Conservation (phyloP, 805 yeast genomes). For the Zygosaccharomyces rouxii region DNA sequence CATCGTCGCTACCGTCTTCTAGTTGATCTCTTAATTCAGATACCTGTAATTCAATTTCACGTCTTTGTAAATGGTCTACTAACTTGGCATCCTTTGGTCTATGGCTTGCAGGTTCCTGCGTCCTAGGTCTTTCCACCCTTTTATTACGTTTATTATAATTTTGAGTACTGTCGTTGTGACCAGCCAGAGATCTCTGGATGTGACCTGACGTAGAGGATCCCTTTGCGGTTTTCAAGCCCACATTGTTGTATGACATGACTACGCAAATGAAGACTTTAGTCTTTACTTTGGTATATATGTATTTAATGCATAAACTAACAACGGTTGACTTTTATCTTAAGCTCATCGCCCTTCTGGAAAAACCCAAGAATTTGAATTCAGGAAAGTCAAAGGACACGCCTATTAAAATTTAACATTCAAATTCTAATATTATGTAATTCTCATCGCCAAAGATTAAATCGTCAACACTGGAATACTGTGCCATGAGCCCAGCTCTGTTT, state of each 20-base stretch:
- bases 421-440: conserved; percentile 28
- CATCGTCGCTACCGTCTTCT: conserved; percentile 23
- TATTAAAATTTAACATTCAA: conserved; percentile 23
- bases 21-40: conserved; percentile 28
- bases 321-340: background rate
- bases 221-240: conserved; percentile 33
- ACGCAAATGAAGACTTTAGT: too few species aligned
- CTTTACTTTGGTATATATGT: too few species aligned
- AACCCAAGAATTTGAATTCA: background rate
- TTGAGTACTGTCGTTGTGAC: conserved; percentile 12
- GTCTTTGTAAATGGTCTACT: conserved; percentile 19
- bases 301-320: conserved; percentile 2
- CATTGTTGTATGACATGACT: conserved; percentile 32
- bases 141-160: conserved; percentile 9
- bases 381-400: background rate
- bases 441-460: conserved; percentile 27
- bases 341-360: background rate
- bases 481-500: conserved; percentile 11
- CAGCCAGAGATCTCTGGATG: conserved; percentile 30
- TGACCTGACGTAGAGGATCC: conserved; percentile 36
- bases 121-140: conserved; percentile 4
- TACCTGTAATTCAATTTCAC: conserved; percentile 29
- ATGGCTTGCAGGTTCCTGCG: background rate
- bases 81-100: conserved; percentile 6
- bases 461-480: conserved; percentile 6